Percentiles rank a stretch among this genome's conserved stretches.
Evolutionary conservation across 202 grass and related monocot species (phyloP).

Genomic region (Musa balbisiana): DNA sequence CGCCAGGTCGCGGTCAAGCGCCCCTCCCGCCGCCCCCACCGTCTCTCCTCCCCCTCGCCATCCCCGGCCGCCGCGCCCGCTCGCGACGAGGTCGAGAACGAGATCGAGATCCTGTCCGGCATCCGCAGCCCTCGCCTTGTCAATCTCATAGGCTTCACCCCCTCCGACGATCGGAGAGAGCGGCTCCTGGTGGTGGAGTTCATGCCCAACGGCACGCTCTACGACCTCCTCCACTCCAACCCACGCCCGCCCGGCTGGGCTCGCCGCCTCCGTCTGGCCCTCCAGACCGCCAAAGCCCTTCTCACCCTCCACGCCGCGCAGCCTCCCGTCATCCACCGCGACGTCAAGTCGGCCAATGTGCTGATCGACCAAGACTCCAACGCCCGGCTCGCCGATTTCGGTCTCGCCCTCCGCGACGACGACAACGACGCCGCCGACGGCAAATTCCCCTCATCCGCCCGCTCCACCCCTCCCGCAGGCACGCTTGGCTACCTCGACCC

Average conservation of each 20-base stretch:
- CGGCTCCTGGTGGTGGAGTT: constrained; percentile 81
- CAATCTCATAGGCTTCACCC: constrained; percentile 81
- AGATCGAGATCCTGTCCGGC: constrained; percentile 79
- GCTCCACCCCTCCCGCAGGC: constrained; percentile 51
- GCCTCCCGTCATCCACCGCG: constrained; percentile 78
- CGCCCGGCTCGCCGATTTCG: constrained; percentile 90
- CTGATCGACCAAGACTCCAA: constrained; percentile 74
- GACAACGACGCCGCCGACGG: not conserved
- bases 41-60: constrained; percentile 1
- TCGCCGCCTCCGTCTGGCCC: constrained; percentile 65
- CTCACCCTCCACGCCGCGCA: constrained; percentile 61
- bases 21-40: constrained; percentile 43
- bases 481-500: constrained; percentile 96
- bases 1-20: constrained; percentile 90
- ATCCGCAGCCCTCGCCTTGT: constrained; percentile 66
- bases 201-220: constrained; percentile 95
- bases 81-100: constrained; percentile 92
- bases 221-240: constrained; percentile 80
- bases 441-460: constrained; percentile 5
- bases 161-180: constrained; percentile 26
- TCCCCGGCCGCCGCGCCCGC: not conserved
- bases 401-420: constrained; percentile 52
- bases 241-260: constrained; percentile 51
- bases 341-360: constrained; percentile 90
- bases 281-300: constrained; percentile 74